These are phyloP conservation scores for Fusarium irregulare DNA, from an alignment of 2,329 filamentous ascomycete genomes.

Conservation along the genomic window DNA sequence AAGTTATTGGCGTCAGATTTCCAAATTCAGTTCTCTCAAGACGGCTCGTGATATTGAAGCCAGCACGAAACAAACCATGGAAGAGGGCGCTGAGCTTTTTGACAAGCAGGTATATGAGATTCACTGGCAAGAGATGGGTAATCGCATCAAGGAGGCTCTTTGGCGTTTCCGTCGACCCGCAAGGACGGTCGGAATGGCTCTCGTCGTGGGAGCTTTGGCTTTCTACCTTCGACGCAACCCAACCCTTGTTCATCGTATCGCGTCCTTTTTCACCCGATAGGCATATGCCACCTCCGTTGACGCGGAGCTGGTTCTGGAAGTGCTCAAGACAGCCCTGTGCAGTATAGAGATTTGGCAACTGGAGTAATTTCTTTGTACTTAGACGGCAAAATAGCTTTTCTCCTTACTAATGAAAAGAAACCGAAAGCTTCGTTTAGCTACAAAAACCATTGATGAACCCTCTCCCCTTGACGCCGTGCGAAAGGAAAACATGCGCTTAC, in stretches of 20 bases:
- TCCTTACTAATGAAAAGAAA: constrained; percentile 3
- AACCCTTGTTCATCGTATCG: constrained; percentile 43
- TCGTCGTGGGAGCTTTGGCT: constrained; percentile 75
- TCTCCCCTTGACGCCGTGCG: constrained; percentile 43
- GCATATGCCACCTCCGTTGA: neutral
- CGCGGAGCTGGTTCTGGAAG: neutral
- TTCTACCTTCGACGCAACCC: constrained; percentile 71
- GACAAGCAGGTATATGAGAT: constrained; percentile 78
- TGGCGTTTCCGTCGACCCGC: constrained; percentile 75
- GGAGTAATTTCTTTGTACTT: neutral
- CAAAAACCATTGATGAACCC: constrained; percentile 22
- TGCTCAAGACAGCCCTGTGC: constrained; percentile 1
- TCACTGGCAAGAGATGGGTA: constrained; percentile 67
- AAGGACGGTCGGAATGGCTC: constrained; percentile 69
- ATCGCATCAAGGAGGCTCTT: constrained; percentile 52
- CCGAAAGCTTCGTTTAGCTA: constrained; percentile 26
- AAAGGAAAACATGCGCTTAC: constrained; percentile 36
- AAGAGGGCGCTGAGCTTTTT: constrained; percentile 76
- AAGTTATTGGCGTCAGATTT: constrained; percentile 77
- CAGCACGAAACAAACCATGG: constrained; percentile 66
- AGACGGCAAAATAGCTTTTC: constrained; percentile 15
- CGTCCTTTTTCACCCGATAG: constrained; percentile 44
- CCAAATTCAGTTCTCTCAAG: constrained; percentile 83
- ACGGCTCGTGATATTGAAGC: constrained; percentile 71
- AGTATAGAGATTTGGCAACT: constrained; percentile 18